These are phyloP conservation scores for Trichopus zeylanicus DNA, from an alignment of 116 monocot genomes.

Conservation along the genomic window DNA sequence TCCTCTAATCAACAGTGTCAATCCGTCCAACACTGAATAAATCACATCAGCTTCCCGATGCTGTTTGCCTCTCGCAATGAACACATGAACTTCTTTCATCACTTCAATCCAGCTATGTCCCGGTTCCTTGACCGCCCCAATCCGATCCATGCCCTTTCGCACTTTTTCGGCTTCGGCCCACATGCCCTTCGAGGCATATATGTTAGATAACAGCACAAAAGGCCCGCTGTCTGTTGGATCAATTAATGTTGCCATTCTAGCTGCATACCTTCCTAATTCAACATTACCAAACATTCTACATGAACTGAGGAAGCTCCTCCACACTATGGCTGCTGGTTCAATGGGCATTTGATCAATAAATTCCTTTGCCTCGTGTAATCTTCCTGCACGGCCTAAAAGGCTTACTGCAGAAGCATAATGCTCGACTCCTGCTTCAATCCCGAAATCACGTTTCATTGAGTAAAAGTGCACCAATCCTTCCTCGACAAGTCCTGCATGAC, in stretches of 20 bases:
- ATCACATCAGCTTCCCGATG: slow-evolving; percentile 19
- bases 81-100: slow-evolving; percentile 27
- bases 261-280: slow-evolving; percentile 54
- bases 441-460: slow-evolving; percentile 39
- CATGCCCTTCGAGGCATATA: slow-evolving; percentile 62
- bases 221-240: slow-evolving; percentile 48
- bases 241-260: slow-evolving; percentile 34
- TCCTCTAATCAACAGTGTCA: slow-evolving; percentile 16
- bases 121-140: slow-evolving; percentile 41
- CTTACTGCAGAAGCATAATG: slow-evolving; percentile 69
- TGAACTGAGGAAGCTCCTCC: slow-evolving; percentile 64
- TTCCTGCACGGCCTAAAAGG: slow-evolving; percentile 56
- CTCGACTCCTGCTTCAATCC: slow-evolving; percentile 53
- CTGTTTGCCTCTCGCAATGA: slow-evolving; percentile 22
- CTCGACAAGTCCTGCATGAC: slow-evolving; percentile 53
- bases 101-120: slow-evolving; percentile 61
- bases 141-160: slow-evolving; percentile 35
- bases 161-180: slow-evolving; percentile 54
- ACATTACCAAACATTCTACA: slow-evolving; percentile 50
- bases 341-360: slow-evolving; percentile 53
- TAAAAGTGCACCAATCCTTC: slow-evolving; percentile 47
- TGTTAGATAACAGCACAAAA: slow-evolving; percentile 65
- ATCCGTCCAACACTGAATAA: slow-evolving; percentile 22
- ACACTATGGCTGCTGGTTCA: slow-evolving; percentile 40
- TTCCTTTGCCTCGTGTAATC: slow-evolving; percentile 45